Base-by-base conservation (phyloP, 176 grass and related monocot species). In the Ananas comosus region DNA sequence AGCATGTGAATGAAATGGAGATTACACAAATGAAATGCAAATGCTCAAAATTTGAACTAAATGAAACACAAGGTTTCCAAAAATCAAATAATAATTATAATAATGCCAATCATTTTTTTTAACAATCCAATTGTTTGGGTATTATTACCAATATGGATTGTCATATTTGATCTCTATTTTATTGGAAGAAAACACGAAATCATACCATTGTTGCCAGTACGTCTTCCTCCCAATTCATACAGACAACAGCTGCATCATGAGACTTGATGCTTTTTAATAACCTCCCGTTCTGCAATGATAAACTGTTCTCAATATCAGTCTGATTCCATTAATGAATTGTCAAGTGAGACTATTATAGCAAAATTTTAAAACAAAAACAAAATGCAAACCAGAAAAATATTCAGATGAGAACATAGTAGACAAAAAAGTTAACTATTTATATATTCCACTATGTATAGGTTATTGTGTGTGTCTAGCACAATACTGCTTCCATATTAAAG, bases 161-260 rank as follows among this genome's bases (percentile, higher is more conserved):
- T 51, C 18, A 70, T 25, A 19, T 48, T 61, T 63, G 28, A 29
- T n/a, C 10, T 29, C 9, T 14, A 72, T 22, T 14, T 23, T 10
- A 9, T 24, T 50, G 13, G 11, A 25, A 6, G 22, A 58, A 76
- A 65, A 68, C 12, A 27, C 13, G 63, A 79, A 52, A 71, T 13
- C 58, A 70, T 92, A 97, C 93, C 83, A 24, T 82, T 75, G 58
- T 67, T 63, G 65, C 64, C 49, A 69, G 66, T 81, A 70, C 76
- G 64, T 89, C 86, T 83, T 97, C 93, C 2, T 84, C 74, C 93
- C 93, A 97, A 64, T 97, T 97, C 82, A 97, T 78, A 80, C 78
- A 97, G 78, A 92, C 69, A 80, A 97, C 80, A 33, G 93, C 72
- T 53, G 75, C 84, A 83, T 83, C 74, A 1, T 97, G 93, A 1